Evolutionary conservation across 2,329 filamentous ascomycete genomes (phyloP), one percentile per base, ranked within the genome.

Genomic region (Colletotrichum chrysophilum): DNA sequence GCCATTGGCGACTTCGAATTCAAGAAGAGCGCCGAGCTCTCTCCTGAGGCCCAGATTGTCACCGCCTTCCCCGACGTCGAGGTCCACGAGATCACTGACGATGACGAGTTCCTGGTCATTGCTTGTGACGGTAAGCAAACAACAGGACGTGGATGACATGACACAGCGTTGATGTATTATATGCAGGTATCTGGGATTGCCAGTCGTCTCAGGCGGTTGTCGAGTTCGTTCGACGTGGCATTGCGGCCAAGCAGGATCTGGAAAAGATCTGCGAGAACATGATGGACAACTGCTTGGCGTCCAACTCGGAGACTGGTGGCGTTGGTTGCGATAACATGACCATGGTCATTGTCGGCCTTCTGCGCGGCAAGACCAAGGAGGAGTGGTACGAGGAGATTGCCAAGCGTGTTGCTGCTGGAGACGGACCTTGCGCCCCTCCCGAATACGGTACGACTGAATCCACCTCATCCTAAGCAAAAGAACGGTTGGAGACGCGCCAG

Each of bases 311-410:
- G 87, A 98, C 96, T 36, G 97, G 97, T 71, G 97, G 97, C 78
- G 96, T 99, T 77, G 97, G 97, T 77, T 99, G 97, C 85, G 97
- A 99, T 89, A 99, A 99, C 89, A 99, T 99, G 97, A 99, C 97
- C 80, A 98, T 99, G 94, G 89, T 94, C 80, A 91, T 99, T 79
- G 88, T 99, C 82, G 97, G 94, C 79, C 92, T 99, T 83, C 91
- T 99, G 80, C 92, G 95, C 82, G 97, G 96, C 85, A 96, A 95
- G 90, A 94, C 93, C 80, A 97, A 98, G 91, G 96, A 98, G 83
- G 94, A 98, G 88, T 99, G 97, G 97, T 99, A 99, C 86, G 95
- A 98, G 82, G 94, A 96, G 88, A 94, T 99, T 85, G 95, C 94
- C 82, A 95, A 94, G 88, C 93, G 97, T 84, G 97, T 99, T 86